Evolutionary conservation across 805 yeast genomes (phyloP), one percentile per base, ranked within the genome.

Genomic region (Yarrowia osloensis): DNA sequence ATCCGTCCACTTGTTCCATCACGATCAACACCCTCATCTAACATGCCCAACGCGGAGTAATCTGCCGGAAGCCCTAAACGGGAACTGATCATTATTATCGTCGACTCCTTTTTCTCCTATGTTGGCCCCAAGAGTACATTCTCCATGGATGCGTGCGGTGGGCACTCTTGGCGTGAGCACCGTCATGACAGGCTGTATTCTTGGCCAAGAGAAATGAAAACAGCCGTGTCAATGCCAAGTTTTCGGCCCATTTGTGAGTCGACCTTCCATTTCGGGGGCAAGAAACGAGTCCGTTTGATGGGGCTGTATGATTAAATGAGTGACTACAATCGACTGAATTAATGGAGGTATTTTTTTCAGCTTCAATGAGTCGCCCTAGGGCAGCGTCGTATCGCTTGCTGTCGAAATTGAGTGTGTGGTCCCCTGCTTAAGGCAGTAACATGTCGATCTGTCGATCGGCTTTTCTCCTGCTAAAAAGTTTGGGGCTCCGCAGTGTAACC

Each of bases 361-460:
- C n/a, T n/a, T n/a, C n/a, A n/a, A n/a, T n/a, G n/a, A n/a, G n/a
- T n/a, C n/a, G n/a, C n/a, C n/a, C n/a, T n/a, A n/a, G n/a, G n/a
- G n/a, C 40, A 37, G 19, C 40, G 40, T 37, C 19, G 40, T n/a
- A 37, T 33, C 17, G 35, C 46, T 42, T 42, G 47, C 47, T 42
- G 28, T 22, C 17, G 47, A 22, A 42, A 42, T 22, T 44, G 29
- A 24, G 31, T 24, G 31, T 24, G 50, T 44, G 19, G 47, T 24
- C 50, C 50, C 50, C 50, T 44, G 50, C 50, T 24, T 44, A 44
- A 44, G 50, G 50, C 50, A 44, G 50, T 44, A 44, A 44, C 50
- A 24, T 24, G 47, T 19, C 47, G 47, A 42, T 42, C 50, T 35
- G 39, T 35, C 39, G 39, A 35, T 35, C 35, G 35, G 11, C 6